A percentile compares a stretch with the other conserved stretches of the same genome.
These are phyloP conservation scores for Colletotrichum sp. DNA, from an alignment of 2,329 filamentous ascomycete genomes.

Conservation along the genomic window DNA sequence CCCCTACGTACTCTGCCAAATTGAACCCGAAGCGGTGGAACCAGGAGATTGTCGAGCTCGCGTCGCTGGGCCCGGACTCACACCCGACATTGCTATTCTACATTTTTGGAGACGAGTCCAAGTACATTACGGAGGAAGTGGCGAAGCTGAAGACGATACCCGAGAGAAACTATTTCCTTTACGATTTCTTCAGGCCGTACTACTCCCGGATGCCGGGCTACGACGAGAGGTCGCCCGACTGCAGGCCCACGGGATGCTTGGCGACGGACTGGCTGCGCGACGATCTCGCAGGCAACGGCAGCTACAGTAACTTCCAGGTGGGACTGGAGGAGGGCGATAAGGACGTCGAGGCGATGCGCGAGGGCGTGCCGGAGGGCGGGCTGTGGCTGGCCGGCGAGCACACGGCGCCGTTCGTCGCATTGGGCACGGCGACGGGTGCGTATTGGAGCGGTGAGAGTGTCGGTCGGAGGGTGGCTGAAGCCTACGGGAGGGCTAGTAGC, in stretches of 20 bases:
- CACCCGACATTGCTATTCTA: slow-evolving; percentile 91
- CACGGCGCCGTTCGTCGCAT: slow-evolving; percentile 85
- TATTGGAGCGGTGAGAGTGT: slow-evolving; percentile 90
- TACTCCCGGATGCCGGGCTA: slow-evolving; percentile 78
- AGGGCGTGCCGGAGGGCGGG: slow-evolving; percentile 68
- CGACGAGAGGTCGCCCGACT: slow-evolving; percentile 53
- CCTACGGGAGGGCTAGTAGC: slow-evolving; percentile 43
- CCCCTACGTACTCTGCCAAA: slow-evolving; percentile 68
- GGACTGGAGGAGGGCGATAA: slow-evolving; percentile 73
- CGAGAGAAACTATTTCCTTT: slow-evolving; percentile 59
- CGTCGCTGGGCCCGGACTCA: slow-evolving; percentile 64
- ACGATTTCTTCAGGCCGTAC: slow-evolving; percentile 78
- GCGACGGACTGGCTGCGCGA: slow-evolving; percentile 82
- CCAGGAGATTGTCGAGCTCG: slow-evolving; percentile 79
- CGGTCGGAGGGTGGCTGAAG: slow-evolving; percentile 65
- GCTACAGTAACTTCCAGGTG: slow-evolving; percentile 85
- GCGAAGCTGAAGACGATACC: slow-evolving; percentile 44
- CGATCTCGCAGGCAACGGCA: slow-evolving; percentile 79
- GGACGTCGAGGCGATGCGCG: slow-evolving; percentile 70
- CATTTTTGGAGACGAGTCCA: slow-evolving; percentile 68
- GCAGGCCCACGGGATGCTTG: slow-evolving; percentile 66
- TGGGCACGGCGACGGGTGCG: slow-evolving; percentile 89
- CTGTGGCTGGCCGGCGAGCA: slow-evolving; percentile 92
- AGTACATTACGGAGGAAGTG: slow-evolving; percentile 54
- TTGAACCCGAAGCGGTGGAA: slow-evolving; percentile 72